Percentiles rank a stretch among this genome's conserved stretches.
Evolutionary conservation across 768 basidiomycete genomes (phyloP).

Genomic region (Tulasnella sp.): DNA sequence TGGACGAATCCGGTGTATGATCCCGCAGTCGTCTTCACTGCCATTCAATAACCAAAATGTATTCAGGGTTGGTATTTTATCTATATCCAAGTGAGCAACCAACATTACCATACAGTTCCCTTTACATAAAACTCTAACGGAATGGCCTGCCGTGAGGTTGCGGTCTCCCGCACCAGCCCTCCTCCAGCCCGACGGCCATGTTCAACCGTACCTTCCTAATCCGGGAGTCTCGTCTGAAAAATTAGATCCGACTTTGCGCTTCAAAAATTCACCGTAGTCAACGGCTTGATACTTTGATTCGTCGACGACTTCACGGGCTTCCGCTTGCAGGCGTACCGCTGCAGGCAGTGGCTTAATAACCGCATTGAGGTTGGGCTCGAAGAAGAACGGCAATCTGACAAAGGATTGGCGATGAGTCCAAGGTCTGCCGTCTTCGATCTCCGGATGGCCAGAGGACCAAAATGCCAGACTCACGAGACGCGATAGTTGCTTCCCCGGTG

Average conservation of each 20-base stretch:
- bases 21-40: no score
- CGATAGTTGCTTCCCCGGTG: conserved; percentile 62
- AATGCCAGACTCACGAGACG: conserved; percentile 46
- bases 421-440: neutral
- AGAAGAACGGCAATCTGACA: conserved; percentile 79
- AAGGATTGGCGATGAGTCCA: neutral
- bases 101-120: no score
- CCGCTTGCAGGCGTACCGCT: conserved; percentile 34
- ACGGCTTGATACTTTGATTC: conserved; percentile 33
- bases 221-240: conserved; percentile 29
- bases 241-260: conserved; percentile 59
- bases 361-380: conserved; percentile 78
- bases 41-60: no score
- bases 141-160: no score
- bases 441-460: neutral
- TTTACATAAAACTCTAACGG: no score
- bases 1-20: no score
- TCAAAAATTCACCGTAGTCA: conserved; percentile 68
- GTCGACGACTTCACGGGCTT: neutral
- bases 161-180: no score
- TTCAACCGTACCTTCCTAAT: neutral
- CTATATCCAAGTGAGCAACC: no score
- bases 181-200: no score
- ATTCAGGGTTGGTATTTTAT: no score
- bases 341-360: conserved; percentile 51